Base-by-base conservation (phyloP, 164 flowering plant species). In the Stephania japonica region DNA sequence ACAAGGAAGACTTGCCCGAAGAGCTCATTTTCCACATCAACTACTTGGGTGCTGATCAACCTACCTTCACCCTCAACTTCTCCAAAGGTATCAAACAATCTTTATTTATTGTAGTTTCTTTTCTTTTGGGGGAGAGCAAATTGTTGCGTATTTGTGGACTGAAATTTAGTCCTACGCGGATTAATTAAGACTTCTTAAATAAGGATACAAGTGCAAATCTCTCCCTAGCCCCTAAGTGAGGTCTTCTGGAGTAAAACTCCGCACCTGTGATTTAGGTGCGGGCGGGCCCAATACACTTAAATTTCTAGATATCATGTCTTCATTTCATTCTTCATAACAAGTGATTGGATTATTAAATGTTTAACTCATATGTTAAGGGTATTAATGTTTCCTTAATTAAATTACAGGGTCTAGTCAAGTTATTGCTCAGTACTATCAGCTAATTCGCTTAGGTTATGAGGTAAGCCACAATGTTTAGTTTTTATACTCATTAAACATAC, bases 1-100 rank as follows among this genome's bases (percentile, higher is more conserved):
- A 53, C 73, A 77, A 80, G 65, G 82, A 77, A 25, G 82, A 80
- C 67, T 66, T 80, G 73, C 79, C 82, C 1, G 82, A 80, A 24
- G 82, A 76, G 19, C 82, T 80, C 49, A 68, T 80, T 75, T 80
- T 80, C 53, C 82, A 80, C 68, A 80, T 80, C 70, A 80, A 80
- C 70, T 80, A 80, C 69, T 69, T 80, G 63, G 82, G 82, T 11
- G 53, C 82, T 72, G 82, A 80, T 69, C 82, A 80, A 59, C 82
- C 82, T 68, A 80, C 82, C 4, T 80, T 80, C 71, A 80, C 82
- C 24, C 82, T 80, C 71, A 80, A 80, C 66, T 80, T 80, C 80
- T 80, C 83, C 56, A 80, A 80, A 75, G 83, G 83, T 81, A 56
- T 56, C n/a, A 19, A 56, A 13, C 62, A 32, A 32, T 32, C 4